Conservation (phyloP, 2,329 filamentous ascomycete species). For the Alternaria rosae region DNA sequence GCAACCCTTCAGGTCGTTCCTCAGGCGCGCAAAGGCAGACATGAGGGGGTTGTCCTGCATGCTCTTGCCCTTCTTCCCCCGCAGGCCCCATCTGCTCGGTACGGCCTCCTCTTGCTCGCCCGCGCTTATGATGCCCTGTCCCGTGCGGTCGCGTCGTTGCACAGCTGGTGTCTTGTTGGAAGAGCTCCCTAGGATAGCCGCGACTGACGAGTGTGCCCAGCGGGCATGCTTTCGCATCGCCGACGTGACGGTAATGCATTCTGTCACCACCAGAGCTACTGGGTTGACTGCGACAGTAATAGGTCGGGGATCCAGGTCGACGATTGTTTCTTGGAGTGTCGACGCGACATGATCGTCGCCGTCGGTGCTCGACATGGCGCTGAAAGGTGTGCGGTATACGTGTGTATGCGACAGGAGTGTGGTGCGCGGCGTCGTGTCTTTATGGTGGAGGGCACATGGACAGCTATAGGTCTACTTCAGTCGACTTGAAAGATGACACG, state of each 20-base stretch:
- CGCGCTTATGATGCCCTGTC: constrained; percentile 44
- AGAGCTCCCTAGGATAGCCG: constrained; percentile 86
- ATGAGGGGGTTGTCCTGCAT: constrained; percentile 98
- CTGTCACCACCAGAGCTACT: constrained; percentile 91
- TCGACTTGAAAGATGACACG: constrained; percentile 29
- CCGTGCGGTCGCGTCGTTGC: constrained; percentile 45
- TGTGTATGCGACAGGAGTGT: constrained; percentile 22
- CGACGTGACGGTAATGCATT: constrained; percentile 98
- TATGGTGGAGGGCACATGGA: constrained; percentile 31
- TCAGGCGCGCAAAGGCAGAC: constrained; percentile 87
- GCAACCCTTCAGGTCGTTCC: constrained; percentile 85
- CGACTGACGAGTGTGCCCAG: constrained; percentile 94
- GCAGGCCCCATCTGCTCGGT: constrained; percentile 87
- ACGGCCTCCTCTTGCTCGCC: constrained; percentile 63
- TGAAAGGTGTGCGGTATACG: background rate
- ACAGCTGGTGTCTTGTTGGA: constrained; percentile 55
- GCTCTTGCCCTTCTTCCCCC: constrained; percentile 95
- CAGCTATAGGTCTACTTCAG: constrained; percentile 38
- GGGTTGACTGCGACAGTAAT: constrained; percentile 87
- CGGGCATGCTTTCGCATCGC: constrained; percentile 97
- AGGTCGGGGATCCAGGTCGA: constrained; percentile 34
- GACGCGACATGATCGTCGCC: constrained; percentile 32
- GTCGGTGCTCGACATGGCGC: constrained; percentile 41
- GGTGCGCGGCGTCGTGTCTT: constrained; percentile 29
- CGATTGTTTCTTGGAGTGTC: constrained; percentile 32